These are phyloP conservation scores for Volvox carteri DNA, from an alignment of 163 green algal species.

Conservation along the genomic window DNA sequence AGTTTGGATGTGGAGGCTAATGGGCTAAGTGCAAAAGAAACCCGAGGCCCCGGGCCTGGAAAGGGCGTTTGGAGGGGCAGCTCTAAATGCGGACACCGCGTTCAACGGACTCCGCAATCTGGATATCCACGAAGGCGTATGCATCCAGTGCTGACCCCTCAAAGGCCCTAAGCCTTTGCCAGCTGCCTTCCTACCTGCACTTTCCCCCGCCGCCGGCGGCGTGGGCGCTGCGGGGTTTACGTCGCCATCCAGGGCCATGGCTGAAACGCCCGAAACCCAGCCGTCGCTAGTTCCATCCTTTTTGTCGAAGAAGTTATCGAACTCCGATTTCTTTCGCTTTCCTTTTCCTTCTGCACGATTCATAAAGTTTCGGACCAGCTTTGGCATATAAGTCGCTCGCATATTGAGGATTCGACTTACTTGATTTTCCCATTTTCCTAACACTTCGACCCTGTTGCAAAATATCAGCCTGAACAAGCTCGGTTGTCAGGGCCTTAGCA, in stretches of 20 bases:
- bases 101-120: no score
- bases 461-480: no score
- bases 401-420: slow-evolving; percentile 4
- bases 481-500: no score
- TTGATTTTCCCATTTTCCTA: slow-evolving; percentile 28
- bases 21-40: no score
- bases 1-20: no score
- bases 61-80: no score
- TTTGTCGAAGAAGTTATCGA: slow-evolving; percentile 42
- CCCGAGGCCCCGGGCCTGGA: no score
- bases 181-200: neutral
- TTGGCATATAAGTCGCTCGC: no score
- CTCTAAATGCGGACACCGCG: no score
- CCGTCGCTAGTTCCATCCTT: neutral
- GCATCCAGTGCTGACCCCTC: no score
- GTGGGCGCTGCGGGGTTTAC: neutral
- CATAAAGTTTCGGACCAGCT: neutral
- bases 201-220: neutral
- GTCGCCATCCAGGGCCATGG: slow-evolving; percentile 40
- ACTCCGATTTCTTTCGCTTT: slow-evolving; percentile 41
- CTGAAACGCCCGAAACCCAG: slow-evolving; percentile 32
- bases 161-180: no score
- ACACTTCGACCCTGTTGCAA: neutral
- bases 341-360: neutral
- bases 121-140: no score